Evolutionary conservation across 2,329 filamentous ascomycete species (phyloP), one percentile per base, ranked within the genome.

Genomic region (Aspergillus sp.): DNA sequence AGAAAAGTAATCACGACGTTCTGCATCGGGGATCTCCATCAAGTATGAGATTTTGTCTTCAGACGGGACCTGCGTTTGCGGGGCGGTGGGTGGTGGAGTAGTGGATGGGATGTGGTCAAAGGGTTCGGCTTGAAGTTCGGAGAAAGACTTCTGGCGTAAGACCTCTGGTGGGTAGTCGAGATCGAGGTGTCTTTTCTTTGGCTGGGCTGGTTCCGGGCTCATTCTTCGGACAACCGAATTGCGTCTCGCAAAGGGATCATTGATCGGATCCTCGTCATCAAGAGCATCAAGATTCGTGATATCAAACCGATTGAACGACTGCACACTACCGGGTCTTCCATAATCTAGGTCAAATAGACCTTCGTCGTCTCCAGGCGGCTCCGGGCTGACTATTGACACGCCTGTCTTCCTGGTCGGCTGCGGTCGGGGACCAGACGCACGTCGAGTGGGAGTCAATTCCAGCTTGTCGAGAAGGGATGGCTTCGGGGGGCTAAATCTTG

Each of bases 1-100:
- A 1, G 75, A 72, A 62, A 88, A 81, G 69, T 87, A 85, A 0
- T 72, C 64, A 3, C 71, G 69, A 60, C 85, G 82, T 3, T 80
- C 74, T 26, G 72, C 54, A 1, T 72, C 71, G 22, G 73, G 67
- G 14, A 77, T 69, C 4, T 63, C 69, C 29, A 78, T 65, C 22
- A 80, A 69, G 24, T 75, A 68, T 11, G 70, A 68, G 9, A 80
- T 69, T 45, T 74, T 77, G 47, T 77, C 73, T 22, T 63, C 58
- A 42, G 36, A 9, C 10, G 62, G 68, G 55, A 59, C 63, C n/a
- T 67, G 47, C 51, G 63, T 57, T 57, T 65, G 58, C 29, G 67
- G 65, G 52, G 69, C 58, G 54, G 59, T 62, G 6, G 66, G 65
- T n/a, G 66, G 60, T 12, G 69, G 66, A 16, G 67, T 60, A 11